Evolutionary conservation across 495 filamentous ascomycete genomes (phyloP).

Genomic region (Chaetomium tenue): DNA sequence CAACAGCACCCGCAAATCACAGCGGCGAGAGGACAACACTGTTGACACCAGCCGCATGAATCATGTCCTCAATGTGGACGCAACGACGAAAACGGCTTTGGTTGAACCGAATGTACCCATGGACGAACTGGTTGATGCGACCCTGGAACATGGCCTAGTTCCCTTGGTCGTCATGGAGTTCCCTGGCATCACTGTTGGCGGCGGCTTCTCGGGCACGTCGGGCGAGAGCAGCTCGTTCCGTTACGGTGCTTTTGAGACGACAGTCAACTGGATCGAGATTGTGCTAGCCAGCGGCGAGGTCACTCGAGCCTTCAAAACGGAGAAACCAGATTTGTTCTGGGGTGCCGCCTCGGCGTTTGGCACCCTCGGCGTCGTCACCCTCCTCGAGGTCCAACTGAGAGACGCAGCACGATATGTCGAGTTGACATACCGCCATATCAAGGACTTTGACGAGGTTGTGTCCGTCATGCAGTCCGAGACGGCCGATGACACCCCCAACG

Average conservation of each 20-base stretch:
- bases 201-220: slow-evolving; percentile 60
- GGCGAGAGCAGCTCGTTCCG: slow-evolving; percentile 60
- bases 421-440: slow-evolving; percentile 52
- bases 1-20: slow-evolving; percentile 62
- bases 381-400: slow-evolving; percentile 55
- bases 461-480: slow-evolving; percentile 35
- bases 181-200: slow-evolving; percentile 63
- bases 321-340: slow-evolving; percentile 52
- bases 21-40: slow-evolving; percentile 41
- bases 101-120: slow-evolving; percentile 68
- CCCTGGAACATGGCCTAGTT: slow-evolving; percentile 52
- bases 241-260: slow-evolving; percentile 59
- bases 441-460: slow-evolving; percentile 46
- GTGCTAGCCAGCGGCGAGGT: slow-evolving; percentile 57
- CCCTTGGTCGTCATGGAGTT: slow-evolving; percentile 62
- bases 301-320: slow-evolving; percentile 33
- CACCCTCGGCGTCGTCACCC: slow-evolving; percentile 55
- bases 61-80: slow-evolving; percentile 45
- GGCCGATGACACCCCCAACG: slow-evolving; percentile 26
- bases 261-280: slow-evolving; percentile 57
- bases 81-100: slow-evolving; percentile 40
- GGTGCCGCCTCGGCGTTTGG: slow-evolving; percentile 59
- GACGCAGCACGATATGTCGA: slow-evolving; percentile 56
- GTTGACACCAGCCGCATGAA: slow-evolving; percentile 46
- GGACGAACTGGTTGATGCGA: slow-evolving; percentile 57